These are phyloP conservation scores for Scortechinia acanthostroma DNA, from an alignment of 2,329 filamentous ascomycete species.

Conservation along the genomic window DNA sequence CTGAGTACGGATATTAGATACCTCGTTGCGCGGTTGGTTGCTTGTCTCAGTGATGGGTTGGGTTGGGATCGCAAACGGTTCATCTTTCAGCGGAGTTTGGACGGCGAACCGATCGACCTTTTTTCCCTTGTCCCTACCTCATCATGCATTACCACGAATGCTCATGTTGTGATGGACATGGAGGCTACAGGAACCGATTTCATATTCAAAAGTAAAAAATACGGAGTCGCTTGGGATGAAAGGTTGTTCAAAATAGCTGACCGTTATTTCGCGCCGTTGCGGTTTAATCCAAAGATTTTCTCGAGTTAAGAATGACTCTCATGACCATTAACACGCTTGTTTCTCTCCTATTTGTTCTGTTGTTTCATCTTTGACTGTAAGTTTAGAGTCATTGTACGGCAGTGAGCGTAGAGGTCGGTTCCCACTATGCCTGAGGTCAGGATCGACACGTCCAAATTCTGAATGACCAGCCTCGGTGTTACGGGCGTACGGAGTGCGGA, in stretches of 20 bases:
- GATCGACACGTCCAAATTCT: too few relatives aligned
- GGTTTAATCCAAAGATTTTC: slow-evolving; percentile 2
- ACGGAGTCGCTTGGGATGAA: slow-evolving; percentile 3
- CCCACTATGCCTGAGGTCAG: too few relatives aligned
- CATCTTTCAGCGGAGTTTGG: not conserved
- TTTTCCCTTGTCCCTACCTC: not conserved
- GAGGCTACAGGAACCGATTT: not conserved
- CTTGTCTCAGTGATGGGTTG: not conserved
- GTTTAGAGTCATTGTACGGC: too few relatives aligned
- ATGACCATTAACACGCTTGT: not conserved
- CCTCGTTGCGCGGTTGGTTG: slow-evolving; percentile 1
- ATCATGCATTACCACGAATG: not conserved
- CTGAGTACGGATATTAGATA: slow-evolving; percentile 81
- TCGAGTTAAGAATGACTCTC: not conserved
- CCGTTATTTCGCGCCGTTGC: slow-evolving; percentile 1
- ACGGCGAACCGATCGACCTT: slow-evolving; percentile 1
- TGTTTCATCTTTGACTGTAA: too few relatives aligned
- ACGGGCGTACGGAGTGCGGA: too few relatives aligned
- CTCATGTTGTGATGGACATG: not conserved
- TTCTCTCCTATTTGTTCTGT: too few relatives aligned
- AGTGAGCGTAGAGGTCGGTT: too few relatives aligned
- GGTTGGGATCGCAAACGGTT: slow-evolving; percentile 2
- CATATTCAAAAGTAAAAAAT: not conserved
- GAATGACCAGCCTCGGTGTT: too few relatives aligned
- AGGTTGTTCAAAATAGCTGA: slow-evolving; percentile 3